phyloP scores from a whole-genome alignment of 257 asterid genomes.

The Primulina huaijiensis region DNA sequence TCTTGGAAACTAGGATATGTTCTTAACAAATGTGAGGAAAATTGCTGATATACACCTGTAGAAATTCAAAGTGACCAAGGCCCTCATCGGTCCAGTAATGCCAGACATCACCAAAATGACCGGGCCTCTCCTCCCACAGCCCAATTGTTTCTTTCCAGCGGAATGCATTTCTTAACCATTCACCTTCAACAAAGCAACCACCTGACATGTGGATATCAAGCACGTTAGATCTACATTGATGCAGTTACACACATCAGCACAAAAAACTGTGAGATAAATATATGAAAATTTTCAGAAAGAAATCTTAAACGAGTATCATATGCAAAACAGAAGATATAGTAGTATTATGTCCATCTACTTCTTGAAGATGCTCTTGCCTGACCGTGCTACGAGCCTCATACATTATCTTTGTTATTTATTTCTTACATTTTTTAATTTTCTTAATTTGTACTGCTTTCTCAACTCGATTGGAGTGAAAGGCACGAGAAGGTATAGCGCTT shows the following conservation, averaged over 20 bases:
- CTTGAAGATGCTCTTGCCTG: not conserved
- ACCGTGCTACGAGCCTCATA: not conserved
- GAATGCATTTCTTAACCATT: conserved; percentile 82
- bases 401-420: not conserved
- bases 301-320: not conserved
- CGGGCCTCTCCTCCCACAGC: conserved; percentile 93
- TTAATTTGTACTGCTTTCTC: not conserved
- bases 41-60: conserved; percentile 52
- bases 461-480: not conserved
- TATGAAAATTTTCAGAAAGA: conserved; percentile 2
- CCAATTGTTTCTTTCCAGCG: conserved; percentile 98
- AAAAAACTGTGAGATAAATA: not conserved
- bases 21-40: conserved; percentile 11
- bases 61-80: conserved; percentile 81
- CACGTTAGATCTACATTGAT: conserved; percentile 8
- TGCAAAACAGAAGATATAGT: not conserved
- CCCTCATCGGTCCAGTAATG: conserved; percentile 97
- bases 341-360: not conserved
- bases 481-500: not conserved
- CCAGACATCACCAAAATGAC: conserved; percentile 99
- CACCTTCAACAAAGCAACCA: conserved; percentile 98
- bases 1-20: not conserved
- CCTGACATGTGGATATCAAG: conserved; percentile 42
- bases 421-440: not conserved
- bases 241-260: not conserved